Percentiles rank a stretch among this genome's conserved stretches.
Conservation (phyloP, 805 yeast species). For the Candida fluviatilis region DNA sequence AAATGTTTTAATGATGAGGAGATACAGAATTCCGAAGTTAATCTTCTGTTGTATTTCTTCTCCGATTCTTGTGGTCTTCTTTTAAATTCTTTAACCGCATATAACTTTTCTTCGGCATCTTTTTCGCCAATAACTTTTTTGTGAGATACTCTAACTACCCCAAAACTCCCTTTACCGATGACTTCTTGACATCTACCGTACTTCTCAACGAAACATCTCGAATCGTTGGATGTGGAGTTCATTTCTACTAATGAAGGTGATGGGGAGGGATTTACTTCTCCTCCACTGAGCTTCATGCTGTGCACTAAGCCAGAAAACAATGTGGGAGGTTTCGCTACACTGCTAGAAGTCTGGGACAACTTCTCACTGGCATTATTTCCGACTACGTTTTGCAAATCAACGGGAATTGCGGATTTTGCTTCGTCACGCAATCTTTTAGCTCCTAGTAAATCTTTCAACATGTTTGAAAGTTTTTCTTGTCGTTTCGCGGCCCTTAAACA, state of each 20-base stretch:
- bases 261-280: not conserved
- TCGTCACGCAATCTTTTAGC: constrained; percentile 67
- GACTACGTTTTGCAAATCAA: constrained; percentile 30
- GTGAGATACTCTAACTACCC: constrained; percentile 87
- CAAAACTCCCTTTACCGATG: constrained; percentile 91
- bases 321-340: constrained; percentile 54
- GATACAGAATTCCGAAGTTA: constrained; percentile 80
- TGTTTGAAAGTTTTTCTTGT: constrained; percentile 69
- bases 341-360: constrained; percentile 7
- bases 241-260: not conserved
- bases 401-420: constrained; percentile 73
- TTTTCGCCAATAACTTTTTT: constrained; percentile 40
- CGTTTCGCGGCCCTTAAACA: constrained; percentile 69
- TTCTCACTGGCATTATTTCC: not conserved
- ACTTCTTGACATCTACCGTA: constrained; percentile 95
- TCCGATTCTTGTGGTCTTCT: constrained; percentile 57
- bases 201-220: constrained; percentile 71
- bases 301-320: constrained; percentile 62
- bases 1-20: constrained; percentile 73
- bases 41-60: constrained; percentile 63
- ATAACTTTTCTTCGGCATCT: constrained; percentile 46
- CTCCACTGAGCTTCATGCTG: constrained; percentile 39
- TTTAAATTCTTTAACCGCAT: constrained; percentile 86
- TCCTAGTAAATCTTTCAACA: constrained; percentile 74
- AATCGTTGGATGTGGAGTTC: constrained; percentile 18